Evolutionary conservation across 2,329 filamentous ascomycete genomes (phyloP).

Genomic region (Mariannaea sp.): DNA sequence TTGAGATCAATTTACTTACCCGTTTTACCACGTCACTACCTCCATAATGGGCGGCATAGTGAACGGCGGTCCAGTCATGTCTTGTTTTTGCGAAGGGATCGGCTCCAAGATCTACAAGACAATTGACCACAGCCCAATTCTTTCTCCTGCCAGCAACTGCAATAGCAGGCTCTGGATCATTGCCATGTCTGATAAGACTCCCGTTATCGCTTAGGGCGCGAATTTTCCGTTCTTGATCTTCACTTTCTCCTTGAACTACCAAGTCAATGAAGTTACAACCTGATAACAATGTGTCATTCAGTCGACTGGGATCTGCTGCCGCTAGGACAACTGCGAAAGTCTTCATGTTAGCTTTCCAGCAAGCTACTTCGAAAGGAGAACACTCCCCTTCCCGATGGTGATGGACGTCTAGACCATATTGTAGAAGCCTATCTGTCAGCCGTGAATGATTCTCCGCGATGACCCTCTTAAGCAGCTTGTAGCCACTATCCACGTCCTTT

Average conservation of each 20-base stretch:
- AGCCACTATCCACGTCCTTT: not conserved
- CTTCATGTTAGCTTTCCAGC: not conserved
- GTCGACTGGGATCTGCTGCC: not conserved
- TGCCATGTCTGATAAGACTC: not conserved
- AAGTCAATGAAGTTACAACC: not conserved
- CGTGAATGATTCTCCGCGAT: not conserved
- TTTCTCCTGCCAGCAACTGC: not conserved
- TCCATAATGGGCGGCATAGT: rapidly evolving
- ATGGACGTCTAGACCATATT: no score
- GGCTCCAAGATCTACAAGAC: not conserved
- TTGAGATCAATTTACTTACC: not conserved
- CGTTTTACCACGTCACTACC: not conserved
- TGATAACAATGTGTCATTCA: not conserved
- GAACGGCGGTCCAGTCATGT: not conserved
- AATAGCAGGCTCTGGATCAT: not conserved
- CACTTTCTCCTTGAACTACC: not conserved
- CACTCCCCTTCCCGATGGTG: no score
- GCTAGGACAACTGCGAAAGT: not conserved
- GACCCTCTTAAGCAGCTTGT: not conserved
- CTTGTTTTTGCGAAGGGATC: not conserved
- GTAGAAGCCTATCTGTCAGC: no score
- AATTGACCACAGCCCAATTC: not conserved
- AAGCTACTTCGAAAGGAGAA: not conserved
- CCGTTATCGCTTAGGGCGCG: not conserved
- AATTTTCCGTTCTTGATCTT: not conserved